phyloP scores from a whole-genome alignment of 2,329 filamentous ascomycete genomes.

The Fusarium sulawesiense region DNA sequence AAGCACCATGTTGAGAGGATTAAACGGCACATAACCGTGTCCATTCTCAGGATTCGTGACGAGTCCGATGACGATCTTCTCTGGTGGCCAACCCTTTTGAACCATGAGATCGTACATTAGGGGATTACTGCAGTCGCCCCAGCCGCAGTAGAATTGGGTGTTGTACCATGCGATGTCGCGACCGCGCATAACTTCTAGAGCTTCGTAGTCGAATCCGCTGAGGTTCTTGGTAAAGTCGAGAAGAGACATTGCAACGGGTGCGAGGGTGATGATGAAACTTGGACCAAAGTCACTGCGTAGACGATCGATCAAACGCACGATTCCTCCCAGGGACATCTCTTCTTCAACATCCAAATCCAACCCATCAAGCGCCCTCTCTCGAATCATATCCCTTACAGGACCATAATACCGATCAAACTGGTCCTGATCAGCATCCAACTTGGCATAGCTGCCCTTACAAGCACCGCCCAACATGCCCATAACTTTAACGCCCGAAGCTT shows the following conservation, averaged over 20 bases:
- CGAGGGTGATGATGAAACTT: conserved; percentile 80
- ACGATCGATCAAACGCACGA: conserved; percentile 74
- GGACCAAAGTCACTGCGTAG: conserved; percentile 76
- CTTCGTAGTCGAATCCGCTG: conserved; percentile 83
- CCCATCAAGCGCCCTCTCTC: conserved; percentile 71
- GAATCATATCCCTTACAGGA: conserved; percentile 74
- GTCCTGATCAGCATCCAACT: conserved; percentile 65
- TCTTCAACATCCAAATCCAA: conserved; percentile 87
- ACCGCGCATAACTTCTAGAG: conserved; percentile 75
- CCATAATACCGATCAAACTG: conserved; percentile 80
- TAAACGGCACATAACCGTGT: conserved; percentile 60
- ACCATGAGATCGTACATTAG: conserved; percentile 63
- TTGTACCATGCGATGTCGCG: conserved; percentile 86
- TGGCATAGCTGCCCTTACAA: conserved; percentile 75
- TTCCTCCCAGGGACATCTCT: conserved; percentile 72
- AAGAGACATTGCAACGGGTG: conserved; percentile 81
- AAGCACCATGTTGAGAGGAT: conserved; percentile 60
- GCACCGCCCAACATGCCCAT: conserved; percentile 91
- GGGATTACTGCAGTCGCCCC: conserved; percentile 68
- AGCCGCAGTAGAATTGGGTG: conserved; percentile 92
- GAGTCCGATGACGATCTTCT: conserved; percentile 82
- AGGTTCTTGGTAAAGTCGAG: conserved; percentile 69
- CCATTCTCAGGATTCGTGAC: conserved; percentile 84
- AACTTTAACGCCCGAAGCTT: conserved; percentile 80
- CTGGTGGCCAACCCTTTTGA: conserved; percentile 74